A percentile compares a stretch with the other conserved stretches of the same genome.
These are phyloP conservation scores for Cercospora sp. DNA, from an alignment of 2,329 filamentous ascomycete species.

Conservation along the genomic window DNA sequence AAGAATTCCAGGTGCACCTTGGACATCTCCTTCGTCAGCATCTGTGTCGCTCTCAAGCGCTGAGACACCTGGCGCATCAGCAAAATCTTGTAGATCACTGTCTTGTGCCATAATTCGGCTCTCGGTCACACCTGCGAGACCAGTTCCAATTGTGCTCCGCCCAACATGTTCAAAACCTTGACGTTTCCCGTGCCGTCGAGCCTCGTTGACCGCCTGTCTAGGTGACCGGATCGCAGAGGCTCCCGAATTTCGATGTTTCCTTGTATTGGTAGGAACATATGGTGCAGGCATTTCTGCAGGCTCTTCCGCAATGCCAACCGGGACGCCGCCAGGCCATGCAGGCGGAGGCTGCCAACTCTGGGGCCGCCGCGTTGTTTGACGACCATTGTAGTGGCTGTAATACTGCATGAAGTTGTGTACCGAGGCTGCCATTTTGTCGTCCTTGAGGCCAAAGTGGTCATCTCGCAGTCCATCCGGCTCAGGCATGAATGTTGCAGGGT, in stretches of 20 bases:
- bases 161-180: slow-evolving; percentile 4
- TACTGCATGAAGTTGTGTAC: slow-evolving; percentile 95
- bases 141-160: background rate
- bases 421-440: slow-evolving; percentile 97
- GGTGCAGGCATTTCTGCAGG: slow-evolving; percentile 5
- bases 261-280: slow-evolving; percentile 2
- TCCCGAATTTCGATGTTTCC: slow-evolving; percentile 11
- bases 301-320: slow-evolving; percentile 29
- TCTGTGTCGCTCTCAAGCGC: slow-evolving; percentile 41
- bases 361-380: slow-evolving; percentile 32
- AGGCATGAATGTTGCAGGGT: slow-evolving; percentile 39
- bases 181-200: slow-evolving; percentile 3
- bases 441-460: slow-evolving; percentile 92
- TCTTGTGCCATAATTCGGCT: slow-evolving; percentile 50
- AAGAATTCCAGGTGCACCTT: slow-evolving; percentile 57
- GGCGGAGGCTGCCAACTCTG: slow-evolving; percentile 36
- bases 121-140: slow-evolving; percentile 43
- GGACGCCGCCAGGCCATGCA: slow-evolving; percentile 36
- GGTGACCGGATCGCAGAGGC: slow-evolving; percentile 25
- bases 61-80: slow-evolving; percentile 36
- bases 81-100: slow-evolving; percentile 59
- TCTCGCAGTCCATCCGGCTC: slow-evolving; percentile 63
- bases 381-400: slow-evolving; percentile 54
- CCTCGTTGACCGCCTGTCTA: slow-evolving; percentile 3
- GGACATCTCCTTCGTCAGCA: slow-evolving; percentile 46